Percentiles rank a stretch among this genome's conserved stretches.
phyloP scores from a whole-genome alignment of 2,329 filamentous ascomycete genomes.

The Rhinocladiella mackenziei region DNA sequence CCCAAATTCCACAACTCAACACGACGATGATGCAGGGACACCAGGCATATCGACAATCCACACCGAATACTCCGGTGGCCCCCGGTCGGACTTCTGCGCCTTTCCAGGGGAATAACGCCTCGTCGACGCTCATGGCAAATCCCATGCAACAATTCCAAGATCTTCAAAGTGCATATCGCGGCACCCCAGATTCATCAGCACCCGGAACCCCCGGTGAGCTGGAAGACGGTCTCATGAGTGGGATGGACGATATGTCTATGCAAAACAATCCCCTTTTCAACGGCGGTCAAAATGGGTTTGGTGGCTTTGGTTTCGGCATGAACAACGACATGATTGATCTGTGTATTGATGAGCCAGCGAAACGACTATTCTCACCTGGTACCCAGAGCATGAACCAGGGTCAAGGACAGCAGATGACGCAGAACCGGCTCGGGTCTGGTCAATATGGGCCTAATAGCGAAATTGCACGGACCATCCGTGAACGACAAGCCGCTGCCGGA shows the following conservation, averaged over 20 bases:
- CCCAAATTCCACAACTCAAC: slow-evolving; percentile 66
- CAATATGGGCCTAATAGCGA: slow-evolving; percentile 75
- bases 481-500: slow-evolving; percentile 60
- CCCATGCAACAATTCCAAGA: slow-evolving; percentile 59
- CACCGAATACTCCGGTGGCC: slow-evolving; percentile 77
- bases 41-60: slow-evolving; percentile 77
- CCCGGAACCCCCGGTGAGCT: slow-evolving; percentile 69
- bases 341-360: slow-evolving; percentile 88
- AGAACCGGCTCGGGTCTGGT: slow-evolving; percentile 69
- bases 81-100: slow-evolving; percentile 52
- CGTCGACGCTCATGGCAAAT: slow-evolving; percentile 83
- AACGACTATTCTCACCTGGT: slow-evolving; percentile 83
- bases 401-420: slow-evolving; percentile 55
- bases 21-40: slow-evolving; percentile 71
- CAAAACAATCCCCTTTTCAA: slow-evolving; percentile 45
- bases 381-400: slow-evolving; percentile 62
- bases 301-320: slow-evolving; percentile 43
- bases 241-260: slow-evolving; percentile 59
- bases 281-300: slow-evolving; percentile 35
- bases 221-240: slow-evolving; percentile 67
- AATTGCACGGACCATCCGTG: slow-evolving; percentile 61
- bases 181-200: slow-evolving; percentile 62
- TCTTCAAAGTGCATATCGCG: slow-evolving; percentile 45
- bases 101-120: slow-evolving; percentile 88
- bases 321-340: slow-evolving; percentile 55